Evolutionary conservation across 495 filamentous ascomycete genomes (phyloP), one percentile per base, ranked within the genome.

Genomic region (Pyronema domesticum): DNA sequence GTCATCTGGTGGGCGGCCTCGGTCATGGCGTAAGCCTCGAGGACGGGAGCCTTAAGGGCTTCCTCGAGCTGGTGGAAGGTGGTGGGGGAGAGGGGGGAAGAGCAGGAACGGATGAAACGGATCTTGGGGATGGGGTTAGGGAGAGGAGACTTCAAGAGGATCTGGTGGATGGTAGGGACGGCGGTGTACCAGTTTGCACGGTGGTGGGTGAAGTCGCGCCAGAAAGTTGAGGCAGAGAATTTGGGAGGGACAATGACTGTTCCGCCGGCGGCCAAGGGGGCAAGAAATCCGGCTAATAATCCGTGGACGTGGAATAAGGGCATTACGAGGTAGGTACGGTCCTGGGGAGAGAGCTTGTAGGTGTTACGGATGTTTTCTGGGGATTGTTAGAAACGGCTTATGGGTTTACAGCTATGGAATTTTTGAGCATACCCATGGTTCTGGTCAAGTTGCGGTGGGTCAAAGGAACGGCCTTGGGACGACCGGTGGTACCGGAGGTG

Each of bases 1-100:
- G 85, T 86, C 81, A 93, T 89, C 63, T 89, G 86, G 67, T 89
- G 86, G 8, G 86, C 81, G 18, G 82, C 86, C 69, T 93, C 86
- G 30, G 86, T 93, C 86, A 93, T 93, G 55, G 86, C 86, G 67
- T 93, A 93, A 10, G 85, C 85, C 67, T 93, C 86, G 8, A 93
- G 73, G 3, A 93, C 86, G 3, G 86, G 86, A 0, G 86, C 82
- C 34, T 77, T 71, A 68, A 85, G 82, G 6, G 77, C 70, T 51
- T 75, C 68, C 58, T 89, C 85, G 3, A 89, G 74, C 44, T 80
- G 76, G 56, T 86, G 72, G 69, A 89, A 87, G 47, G 75, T 78
- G 48, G 81, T 82, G 0, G 86, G 86, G 0, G 82, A 82, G 15
- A 89, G 70, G 0, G 85, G 85, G 7, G 81, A 85, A 35, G 84